Percentiles rank a stretch among this genome's conserved stretches.
phyloP scores from a whole-genome alignment of 768 basidiomycete species.

The Trametes coccinea region DNA sequence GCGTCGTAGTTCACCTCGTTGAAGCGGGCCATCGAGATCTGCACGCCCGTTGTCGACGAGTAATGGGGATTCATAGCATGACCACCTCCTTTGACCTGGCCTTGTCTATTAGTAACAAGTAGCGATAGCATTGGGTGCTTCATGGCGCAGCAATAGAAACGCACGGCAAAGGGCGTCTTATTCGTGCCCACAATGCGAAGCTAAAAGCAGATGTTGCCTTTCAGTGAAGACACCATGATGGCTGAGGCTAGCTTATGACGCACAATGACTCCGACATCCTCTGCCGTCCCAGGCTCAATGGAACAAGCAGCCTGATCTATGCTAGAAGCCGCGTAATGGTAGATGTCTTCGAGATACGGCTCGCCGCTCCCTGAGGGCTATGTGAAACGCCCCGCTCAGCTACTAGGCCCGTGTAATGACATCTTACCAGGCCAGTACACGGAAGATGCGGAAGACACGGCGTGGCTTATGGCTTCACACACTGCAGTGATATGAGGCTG shows the following conservation, averaged over 20 bases:
- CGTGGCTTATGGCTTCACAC: too few species aligned
- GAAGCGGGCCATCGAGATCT: conserved; percentile 37
- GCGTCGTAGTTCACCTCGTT: conserved; percentile 28
- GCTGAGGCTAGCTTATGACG: conserved; percentile 22
- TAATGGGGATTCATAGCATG: conserved; percentile 36
- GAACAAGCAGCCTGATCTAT: conserved; percentile 48
- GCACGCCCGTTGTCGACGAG: conserved; percentile 39
- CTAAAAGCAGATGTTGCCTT: conserved; percentile 30
- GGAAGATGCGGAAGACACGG: too few species aligned
- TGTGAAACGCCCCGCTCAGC: too few species aligned
- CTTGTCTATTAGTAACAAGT: too few species aligned
- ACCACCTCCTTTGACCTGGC: conserved; percentile 39
- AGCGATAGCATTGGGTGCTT: too few species aligned
- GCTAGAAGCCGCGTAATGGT: conserved; percentile 55
- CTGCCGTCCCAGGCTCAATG: conserved; percentile 56
- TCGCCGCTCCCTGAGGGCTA: too few species aligned
- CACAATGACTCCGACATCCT: conserved; percentile 54
- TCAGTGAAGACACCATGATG: not conserved
- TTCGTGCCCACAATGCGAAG: conserved; percentile 47
- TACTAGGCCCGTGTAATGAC: too few species aligned
- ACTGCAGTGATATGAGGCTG: too few species aligned
- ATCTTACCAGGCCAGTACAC: too few species aligned
- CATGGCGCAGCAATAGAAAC: too few species aligned
- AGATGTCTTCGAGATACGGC: conserved; percentile 35
- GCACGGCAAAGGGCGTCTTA: conserved; percentile 55